Conservation (phyloP, 495 filamentous ascomycete species). For the Penicillium nucicola region DNA sequence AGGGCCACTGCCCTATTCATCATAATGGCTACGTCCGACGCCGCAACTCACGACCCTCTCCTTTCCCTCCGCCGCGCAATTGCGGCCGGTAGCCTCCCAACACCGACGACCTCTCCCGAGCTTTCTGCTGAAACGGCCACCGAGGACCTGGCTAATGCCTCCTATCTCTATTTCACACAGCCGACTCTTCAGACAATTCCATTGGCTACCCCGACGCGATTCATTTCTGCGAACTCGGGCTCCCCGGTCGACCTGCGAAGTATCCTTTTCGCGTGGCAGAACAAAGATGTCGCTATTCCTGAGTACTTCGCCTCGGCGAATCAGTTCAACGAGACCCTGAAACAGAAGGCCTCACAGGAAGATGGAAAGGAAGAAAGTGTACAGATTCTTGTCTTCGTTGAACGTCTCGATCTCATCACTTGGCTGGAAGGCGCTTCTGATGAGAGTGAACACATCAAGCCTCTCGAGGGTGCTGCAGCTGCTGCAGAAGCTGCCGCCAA, state of each 20-base stretch:
- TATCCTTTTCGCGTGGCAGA: constrained; percentile 92
- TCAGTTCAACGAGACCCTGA: constrained; percentile 75
- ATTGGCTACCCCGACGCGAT: constrained; percentile 77
- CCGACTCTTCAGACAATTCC: constrained; percentile 63
- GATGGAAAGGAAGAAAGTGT: constrained; percentile 52
- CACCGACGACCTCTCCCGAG: constrained; percentile 66
- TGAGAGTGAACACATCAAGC: constrained; percentile 88
- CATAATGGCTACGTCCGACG: constrained; percentile 32
- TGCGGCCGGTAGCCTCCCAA: constrained; percentile 59
- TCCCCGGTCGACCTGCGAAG: constrained; percentile 82
- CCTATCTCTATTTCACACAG: constrained; percentile 73
- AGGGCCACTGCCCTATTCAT: constrained; percentile 9
- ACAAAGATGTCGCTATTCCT: constrained; percentile 80
- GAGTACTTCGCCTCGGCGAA: constrained; percentile 85
- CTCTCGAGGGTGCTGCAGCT: constrained; percentile 59
- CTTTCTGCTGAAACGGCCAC: constrained; percentile 40
- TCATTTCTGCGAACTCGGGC: constrained; percentile 59
- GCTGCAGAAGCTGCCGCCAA: constrained; percentile 50
- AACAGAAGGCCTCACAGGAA: constrained; percentile 48
- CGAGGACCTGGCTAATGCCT: constrained; percentile 69
- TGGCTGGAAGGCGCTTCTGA: constrained; percentile 89
- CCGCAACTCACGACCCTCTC: constrained; percentile 63
- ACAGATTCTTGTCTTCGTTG: constrained; percentile 83
- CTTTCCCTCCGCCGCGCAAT: constrained; percentile 77
- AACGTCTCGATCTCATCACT: constrained; percentile 82